A percentile compares a stretch with the other conserved stretches of the same genome.
Conservation (phyloP, 1,284 basidiomycete genomes). For the Schizopora paradoxa region DNA sequence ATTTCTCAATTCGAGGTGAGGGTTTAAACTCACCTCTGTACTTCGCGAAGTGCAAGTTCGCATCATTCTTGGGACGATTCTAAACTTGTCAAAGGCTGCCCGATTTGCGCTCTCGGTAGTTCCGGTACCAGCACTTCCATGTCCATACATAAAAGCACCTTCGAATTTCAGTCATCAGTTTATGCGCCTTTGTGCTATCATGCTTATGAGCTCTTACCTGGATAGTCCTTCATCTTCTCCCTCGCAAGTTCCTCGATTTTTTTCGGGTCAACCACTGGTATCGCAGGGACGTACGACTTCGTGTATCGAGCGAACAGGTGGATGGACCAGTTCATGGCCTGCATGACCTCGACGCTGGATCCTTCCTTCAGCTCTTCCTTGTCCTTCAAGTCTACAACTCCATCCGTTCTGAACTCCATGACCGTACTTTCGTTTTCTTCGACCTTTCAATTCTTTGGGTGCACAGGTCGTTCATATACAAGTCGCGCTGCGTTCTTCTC, state of each 20-base stretch:
- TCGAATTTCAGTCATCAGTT: conserved; percentile 16
- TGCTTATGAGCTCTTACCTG: conserved; percentile 25
- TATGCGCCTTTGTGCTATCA: conserved; percentile 1
- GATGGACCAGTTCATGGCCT: conserved; percentile 28
- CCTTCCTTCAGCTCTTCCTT: too few relatives aligned
- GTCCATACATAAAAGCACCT: conserved; percentile 61
- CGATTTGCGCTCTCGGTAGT: conserved; percentile 54
- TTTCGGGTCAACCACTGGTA: conserved; percentile 37
- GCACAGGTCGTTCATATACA: too few relatives aligned
- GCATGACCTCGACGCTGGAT: too few relatives aligned
- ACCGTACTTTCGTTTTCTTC: too few relatives aligned
- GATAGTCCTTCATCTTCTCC: conserved; percentile 36
- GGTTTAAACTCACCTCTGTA: conserved; percentile 43
- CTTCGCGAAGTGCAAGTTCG: conserved; percentile 59
- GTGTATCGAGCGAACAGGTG: conserved; percentile 27
- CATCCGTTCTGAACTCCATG: too few relatives aligned
- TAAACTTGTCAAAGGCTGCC: conserved; percentile 52
- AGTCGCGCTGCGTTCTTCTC: too few relatives aligned
- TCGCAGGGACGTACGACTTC: conserved; percentile 26
- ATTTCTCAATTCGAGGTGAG: background rate
- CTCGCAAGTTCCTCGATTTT: conserved; percentile 41
- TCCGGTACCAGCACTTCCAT: conserved; percentile 55
- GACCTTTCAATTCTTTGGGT: too few relatives aligned
- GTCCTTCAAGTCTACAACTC: too few relatives aligned
- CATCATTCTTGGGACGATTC: conserved; percentile 73